Conservation (phyloP, 2,329 filamentous ascomycete species). For the Hypoxylon sp. region DNA sequence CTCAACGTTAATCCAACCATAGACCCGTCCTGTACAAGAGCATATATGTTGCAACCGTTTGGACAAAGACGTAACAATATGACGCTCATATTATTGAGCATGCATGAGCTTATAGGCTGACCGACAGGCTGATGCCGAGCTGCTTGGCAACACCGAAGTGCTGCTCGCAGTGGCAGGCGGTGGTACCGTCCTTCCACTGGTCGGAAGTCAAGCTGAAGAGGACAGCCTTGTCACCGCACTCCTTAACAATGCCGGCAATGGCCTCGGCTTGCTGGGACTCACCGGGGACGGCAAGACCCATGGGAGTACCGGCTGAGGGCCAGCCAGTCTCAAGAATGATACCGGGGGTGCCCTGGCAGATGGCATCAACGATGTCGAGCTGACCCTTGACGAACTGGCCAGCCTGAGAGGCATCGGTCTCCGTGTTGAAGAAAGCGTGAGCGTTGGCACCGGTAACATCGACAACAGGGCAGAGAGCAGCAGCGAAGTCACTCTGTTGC, state of each 20-base stretch:
- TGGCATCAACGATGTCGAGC: constrained; percentile 76
- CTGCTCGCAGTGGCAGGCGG: constrained; percentile 79
- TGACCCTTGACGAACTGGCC: constrained; percentile 83
- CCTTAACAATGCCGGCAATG: constrained; percentile 77
- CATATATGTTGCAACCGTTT: constrained; percentile 37
- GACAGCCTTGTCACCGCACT: constrained; percentile 77
- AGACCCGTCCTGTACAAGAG: constrained; percentile 28
- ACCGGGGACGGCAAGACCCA: constrained; percentile 81
- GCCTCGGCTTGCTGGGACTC: constrained; percentile 77
- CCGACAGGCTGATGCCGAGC: constrained; percentile 49
- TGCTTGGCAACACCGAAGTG: constrained; percentile 66
- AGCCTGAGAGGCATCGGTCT: constrained; percentile 73
- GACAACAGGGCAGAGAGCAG: constrained; percentile 77
- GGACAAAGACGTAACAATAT: constrained; percentile 43
- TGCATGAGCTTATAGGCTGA: not conserved
- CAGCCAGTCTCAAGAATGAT: constrained; percentile 94
- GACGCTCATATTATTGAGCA: constrained; percentile 6
- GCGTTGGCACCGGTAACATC: constrained; percentile 89
- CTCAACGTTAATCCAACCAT: constrained; percentile 30
- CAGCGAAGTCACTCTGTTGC: constrained; percentile 72
- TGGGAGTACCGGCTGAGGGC: constrained; percentile 79
- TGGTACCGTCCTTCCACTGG: constrained; percentile 81
- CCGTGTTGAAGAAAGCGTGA: constrained; percentile 93
- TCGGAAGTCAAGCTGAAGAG: constrained; percentile 89
- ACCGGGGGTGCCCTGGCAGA: constrained; percentile 76